Base-by-base conservation (phyloP, 306 rosid species). In the Lathyrus tuberosus region DNA sequence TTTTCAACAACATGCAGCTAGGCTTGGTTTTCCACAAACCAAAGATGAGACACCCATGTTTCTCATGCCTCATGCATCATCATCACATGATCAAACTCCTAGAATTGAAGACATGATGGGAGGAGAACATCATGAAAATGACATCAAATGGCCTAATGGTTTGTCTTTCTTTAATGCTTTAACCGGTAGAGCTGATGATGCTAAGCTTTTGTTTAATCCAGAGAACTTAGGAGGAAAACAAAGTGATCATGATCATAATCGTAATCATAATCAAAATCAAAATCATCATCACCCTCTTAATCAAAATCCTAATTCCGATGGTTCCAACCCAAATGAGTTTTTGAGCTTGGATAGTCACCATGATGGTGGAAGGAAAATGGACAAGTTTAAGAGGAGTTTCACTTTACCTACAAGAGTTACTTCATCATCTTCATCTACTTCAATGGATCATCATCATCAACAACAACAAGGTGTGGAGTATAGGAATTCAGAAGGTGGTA, bases 71-170 rank as follows among this genome's bases (percentile, higher is more conserved):
- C 99, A 86, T 79, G 76, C 92, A 5, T 71, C 81, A 5, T 71
- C 81, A 53, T 53, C 60, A 37, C 10, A 87, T 0, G 95, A 91
- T 42, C 47, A 42, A 52, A 33, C 78, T 15, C 66, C 86, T 30
- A 84, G 89, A 75, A 82, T 90, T 17, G 98, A 87, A 74, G 96
- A 83, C 62, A 81, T 86, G 89, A 79, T 89, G 86, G 73, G 88
- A 85, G 78, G 92, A 87, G 20, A 28, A 28, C 94, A 82, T 74
- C 96, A 89, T 54, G 97, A 91, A 62, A 76, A 42, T 43, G 97
- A 95, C 63, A 86, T 95, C 59, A 95, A 95, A 64, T 95, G 99
- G 99, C 99, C 96, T 0, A 95, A 87, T 59, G 97, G 96, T 0
- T 30, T 87, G 84, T 84, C 99, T 44, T 83, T 95, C 85, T 91